These are phyloP conservation scores for Coriolopsis trogii DNA, from an alignment of 1,284 basidiomycete genomes.

Conservation along the genomic window DNA sequence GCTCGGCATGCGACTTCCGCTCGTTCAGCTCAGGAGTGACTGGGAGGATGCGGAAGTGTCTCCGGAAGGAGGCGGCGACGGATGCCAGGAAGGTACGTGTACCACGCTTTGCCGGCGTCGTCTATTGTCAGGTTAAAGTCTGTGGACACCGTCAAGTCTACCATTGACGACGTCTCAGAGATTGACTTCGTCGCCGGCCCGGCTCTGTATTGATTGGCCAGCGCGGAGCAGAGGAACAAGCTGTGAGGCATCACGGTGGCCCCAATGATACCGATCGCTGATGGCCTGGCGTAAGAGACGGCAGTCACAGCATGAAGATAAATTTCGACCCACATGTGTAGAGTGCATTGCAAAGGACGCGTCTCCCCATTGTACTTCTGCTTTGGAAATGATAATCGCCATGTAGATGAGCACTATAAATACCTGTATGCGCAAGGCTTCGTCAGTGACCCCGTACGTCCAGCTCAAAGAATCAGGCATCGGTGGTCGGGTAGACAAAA, in stretches of 20 bases:
- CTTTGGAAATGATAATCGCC: conserved; percentile 76
- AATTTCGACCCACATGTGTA: conserved; percentile 69
- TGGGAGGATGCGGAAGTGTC: conserved; percentile 26
- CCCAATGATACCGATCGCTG: conserved; percentile 82
- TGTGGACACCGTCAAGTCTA: conserved; percentile 14
- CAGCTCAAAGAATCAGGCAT: background rate
- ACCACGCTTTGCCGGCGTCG: background rate
- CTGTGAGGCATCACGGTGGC: conserved; percentile 93
- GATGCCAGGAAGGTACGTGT: conserved; percentile 2
- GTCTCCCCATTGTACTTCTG: conserved; percentile 75
- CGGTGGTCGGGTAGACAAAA: background rate
- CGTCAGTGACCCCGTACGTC: background rate
- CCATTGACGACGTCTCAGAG: conserved; percentile 2
- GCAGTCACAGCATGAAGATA: background rate
- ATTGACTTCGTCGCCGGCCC: conserved; percentile 27
- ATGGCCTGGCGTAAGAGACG: conserved; percentile 5
- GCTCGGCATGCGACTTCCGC: conserved; percentile 32
- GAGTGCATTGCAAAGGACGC: conserved; percentile 85
- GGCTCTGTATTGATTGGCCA: conserved; percentile 80
- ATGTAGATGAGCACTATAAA: conserved; percentile 83
- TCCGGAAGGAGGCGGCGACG: background rate
- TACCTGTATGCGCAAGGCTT: conserved; percentile 53
- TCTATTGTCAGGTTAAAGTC: conserved; percentile 12
- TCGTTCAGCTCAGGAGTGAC: conserved; percentile 19
- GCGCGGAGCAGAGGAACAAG: conserved; percentile 85